Evolutionary conservation across 768 basidiomycete genomes (phyloP).

Genomic region (Dictyophora rubrovolvata): DNA sequence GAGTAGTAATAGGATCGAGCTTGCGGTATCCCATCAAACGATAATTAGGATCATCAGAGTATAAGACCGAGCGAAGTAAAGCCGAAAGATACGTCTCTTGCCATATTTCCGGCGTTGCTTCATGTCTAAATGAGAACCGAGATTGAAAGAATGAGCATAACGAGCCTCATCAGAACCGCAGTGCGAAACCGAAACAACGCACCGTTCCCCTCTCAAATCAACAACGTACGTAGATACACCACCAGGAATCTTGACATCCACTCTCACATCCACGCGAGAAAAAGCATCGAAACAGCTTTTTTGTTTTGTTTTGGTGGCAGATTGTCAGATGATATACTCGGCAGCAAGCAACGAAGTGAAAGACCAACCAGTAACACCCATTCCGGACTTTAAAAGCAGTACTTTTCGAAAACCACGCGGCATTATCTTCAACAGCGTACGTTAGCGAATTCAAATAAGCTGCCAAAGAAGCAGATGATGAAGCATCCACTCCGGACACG

Average conservation of each 20-base stretch:
- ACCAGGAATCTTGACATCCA: conserved; percentile 97
- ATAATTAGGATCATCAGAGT: conserved; percentile 91
- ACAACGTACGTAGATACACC: conserved; percentile 92
- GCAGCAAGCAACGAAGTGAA: not conserved
- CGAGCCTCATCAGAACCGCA: not conserved
- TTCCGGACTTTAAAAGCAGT: conserved; percentile 83
- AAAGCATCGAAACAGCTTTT: conserved; percentile 97
- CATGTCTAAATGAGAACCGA: conserved; percentile 44
- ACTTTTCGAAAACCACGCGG: conserved; percentile 86
- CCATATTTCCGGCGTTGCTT: conserved; percentile 89
- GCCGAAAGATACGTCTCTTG: conserved; percentile 96
- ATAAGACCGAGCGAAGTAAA: conserved; percentile 80
- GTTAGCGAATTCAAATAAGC: conserved; percentile 99
- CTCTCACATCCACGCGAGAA: conserved; percentile 89
- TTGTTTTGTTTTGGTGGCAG: too few species aligned
- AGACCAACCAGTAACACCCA: conserved; percentile 81
- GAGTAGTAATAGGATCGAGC: conserved; percentile 85
- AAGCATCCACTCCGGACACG: conserved; percentile 96
- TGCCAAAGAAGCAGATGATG: conserved; percentile 92
- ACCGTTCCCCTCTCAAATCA: conserved; percentile 92
- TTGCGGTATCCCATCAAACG: conserved; percentile 89
- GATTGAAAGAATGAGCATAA: not conserved
- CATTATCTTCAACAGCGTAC: conserved; percentile 83
- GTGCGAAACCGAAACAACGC: conserved; percentile 19
- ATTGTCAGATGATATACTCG: not conserved